These are phyloP conservation scores for Priceomyces haplophilus DNA, from an alignment of 805 yeast genomes.

Conservation along the genomic window DNA sequence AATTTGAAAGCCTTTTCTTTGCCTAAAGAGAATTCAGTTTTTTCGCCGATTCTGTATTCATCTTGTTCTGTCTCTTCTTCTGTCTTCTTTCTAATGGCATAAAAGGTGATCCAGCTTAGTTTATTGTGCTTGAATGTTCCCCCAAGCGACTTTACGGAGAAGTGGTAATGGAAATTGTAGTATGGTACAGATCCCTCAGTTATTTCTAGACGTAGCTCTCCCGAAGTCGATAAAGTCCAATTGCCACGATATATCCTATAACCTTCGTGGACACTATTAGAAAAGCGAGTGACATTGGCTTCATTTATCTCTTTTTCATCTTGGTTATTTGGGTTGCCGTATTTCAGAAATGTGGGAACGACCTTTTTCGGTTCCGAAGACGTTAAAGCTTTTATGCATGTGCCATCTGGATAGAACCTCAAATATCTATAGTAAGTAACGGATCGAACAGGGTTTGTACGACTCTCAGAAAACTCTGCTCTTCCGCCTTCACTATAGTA, in stretches of 20 bases:
- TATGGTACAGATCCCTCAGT: conserved; percentile 57
- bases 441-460: conserved; percentile 75
- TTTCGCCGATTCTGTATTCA: conserved; percentile 50
- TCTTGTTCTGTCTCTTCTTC: conserved; percentile 17
- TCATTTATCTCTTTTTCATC: conserved; percentile 6
- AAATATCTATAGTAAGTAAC: conserved; percentile 86
- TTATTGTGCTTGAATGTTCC: conserved; percentile 59
- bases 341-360: conserved; percentile 51
- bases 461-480: conserved; percentile 58
- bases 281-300: conserved; percentile 6
- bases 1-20: conserved; percentile 82
- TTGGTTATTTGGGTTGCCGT: conserved; percentile 17
- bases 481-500: conserved; percentile 82
- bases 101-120: conserved; percentile 67
- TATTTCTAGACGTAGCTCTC: conserved; percentile 46
- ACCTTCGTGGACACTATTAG: conserved; percentile 22
- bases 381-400: conserved; percentile 65
- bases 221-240: conserved; percentile 58
- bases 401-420: conserved; percentile 78
- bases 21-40: conserved; percentile 48
- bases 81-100: conserved; percentile 46
- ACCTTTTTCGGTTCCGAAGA: conserved; percentile 68
- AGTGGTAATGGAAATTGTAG: conserved; percentile 61
- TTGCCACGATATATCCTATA: conserved; percentile 45
- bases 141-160: conserved; percentile 59